Conservation (phyloP, 2,329 filamentous ascomycete species). For the Colletotrichum navitas region DNA sequence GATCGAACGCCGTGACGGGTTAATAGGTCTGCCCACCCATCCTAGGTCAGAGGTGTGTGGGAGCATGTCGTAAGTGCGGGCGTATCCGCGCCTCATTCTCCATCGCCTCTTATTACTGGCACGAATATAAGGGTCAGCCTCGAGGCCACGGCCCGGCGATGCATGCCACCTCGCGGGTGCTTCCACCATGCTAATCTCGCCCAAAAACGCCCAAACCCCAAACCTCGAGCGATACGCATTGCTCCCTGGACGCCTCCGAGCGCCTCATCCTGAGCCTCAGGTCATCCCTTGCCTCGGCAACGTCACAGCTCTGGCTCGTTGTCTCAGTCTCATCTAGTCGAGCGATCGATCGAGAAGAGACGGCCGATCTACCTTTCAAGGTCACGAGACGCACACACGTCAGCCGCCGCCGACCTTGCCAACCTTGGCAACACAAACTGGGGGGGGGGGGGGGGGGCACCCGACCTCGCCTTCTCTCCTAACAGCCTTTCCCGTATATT, state of each 20-base stretch:
- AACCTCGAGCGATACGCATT: background rate
- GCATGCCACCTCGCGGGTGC: background rate
- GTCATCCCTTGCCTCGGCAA: conserved; percentile 25
- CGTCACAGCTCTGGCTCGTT: background rate
- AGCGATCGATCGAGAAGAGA: conserved; percentile 2
- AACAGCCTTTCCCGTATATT: background rate
- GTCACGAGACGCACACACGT: conserved; percentile 6
- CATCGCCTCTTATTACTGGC: background rate
- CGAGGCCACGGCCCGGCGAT: background rate
- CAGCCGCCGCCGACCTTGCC: background rate
- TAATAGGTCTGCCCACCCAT: background rate
- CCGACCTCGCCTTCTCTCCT: background rate
- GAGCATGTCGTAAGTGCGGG: conserved; percentile 1
- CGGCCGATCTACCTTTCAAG: conserved; percentile 8
- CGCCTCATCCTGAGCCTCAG: conserved; percentile 23
- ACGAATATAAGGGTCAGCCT: background rate
- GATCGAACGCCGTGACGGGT: too few species aligned
- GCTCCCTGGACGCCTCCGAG: conserved; percentile 6
- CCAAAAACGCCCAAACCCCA: background rate
- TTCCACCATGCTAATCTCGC: background rate
- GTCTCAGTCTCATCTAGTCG: conserved; percentile 10
- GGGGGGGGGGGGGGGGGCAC: too few species aligned
- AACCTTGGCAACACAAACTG: background rate
- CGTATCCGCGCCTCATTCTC: background rate
- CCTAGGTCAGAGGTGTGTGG: background rate